Evolutionary conservation across 75 land plant genomes (phyloP), one percentile per base, ranked within the genome.

Genomic region (Pseudotsuga menziesii): DNA sequence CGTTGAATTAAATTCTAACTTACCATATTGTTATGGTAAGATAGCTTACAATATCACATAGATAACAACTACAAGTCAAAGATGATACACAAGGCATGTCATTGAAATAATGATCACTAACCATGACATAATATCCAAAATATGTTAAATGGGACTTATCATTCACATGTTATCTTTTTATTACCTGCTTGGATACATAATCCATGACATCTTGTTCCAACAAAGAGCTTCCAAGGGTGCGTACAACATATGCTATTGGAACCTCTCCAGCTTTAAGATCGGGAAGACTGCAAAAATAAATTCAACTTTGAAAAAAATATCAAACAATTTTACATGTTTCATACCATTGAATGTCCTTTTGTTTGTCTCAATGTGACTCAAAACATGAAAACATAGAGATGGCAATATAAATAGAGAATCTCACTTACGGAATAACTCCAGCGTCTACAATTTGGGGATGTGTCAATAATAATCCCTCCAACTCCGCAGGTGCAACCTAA

Each of bases 241-340:
- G 85, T 23, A 93, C 98, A 41, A 95, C 84, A 75, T 78, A 95
- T 35, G 98, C 98, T 57, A 93, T 71, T 8, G 98, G 98, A 57
- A 95, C 85, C 80, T 95, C 94, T 41, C 98, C 98, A 56, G 92
- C 94, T 83, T 85, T 88, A 39, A 55, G 90, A 84, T 94, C 91
- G 7, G 93, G 91, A 72, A 77, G 80, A 19, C 95, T 92, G 79
- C 57, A 81, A 2, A 11, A 35, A 39, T 17, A 26, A 62, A 2
- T 12, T 44, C 25, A 9, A 60, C 62, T 60, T 25, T 9, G 5
- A 20, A 60, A 20, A 8, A 13, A 35, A 17, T 66, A 26, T 5
- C 5, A 44, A 44, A 7, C 5, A 44, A 44, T 44, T 44, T 44
- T 5, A 5, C 44, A 67, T 19, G 9, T 35, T 36, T 17, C 0